phyloP scores from a whole-genome alignment of 331 rosid species.

The Acacia pycnantha region DNA sequence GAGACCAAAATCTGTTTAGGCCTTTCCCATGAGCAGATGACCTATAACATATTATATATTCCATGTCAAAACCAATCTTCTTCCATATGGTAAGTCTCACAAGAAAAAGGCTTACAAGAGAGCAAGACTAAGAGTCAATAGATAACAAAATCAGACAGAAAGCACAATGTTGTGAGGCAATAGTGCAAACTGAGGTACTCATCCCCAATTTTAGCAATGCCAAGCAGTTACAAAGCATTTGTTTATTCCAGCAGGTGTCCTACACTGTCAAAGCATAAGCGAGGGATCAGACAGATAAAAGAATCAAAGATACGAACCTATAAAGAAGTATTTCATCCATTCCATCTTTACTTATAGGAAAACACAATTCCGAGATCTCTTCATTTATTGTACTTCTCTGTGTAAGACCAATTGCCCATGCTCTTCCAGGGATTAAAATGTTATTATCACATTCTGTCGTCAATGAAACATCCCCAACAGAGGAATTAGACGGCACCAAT shows the following conservation, averaged over 20 bases:
- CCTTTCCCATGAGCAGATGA: constrained; percentile 92
- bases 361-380: constrained; percentile 59
- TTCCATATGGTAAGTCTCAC: constrained; percentile 1
- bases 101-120: not conserved
- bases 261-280: constrained; percentile 9
- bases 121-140: not conserved
- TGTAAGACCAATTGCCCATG: constrained; percentile 84
- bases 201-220: not conserved
- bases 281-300: constrained; percentile 21
- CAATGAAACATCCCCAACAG: constrained; percentile 49
- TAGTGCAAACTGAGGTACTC: not conserved
- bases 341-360: constrained; percentile 42
- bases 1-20: constrained; percentile 91
- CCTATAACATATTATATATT: constrained; percentile 45
- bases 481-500: constrained; percentile 43
- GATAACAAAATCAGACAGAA: not conserved
- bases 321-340: constrained; percentile 58
- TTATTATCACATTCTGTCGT: constrained; percentile 27
- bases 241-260: not conserved
- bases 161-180: not conserved
- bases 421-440: constrained; percentile 68
- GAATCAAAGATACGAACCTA: constrained; percentile 53
- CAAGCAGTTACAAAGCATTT: not conserved
- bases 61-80: constrained; percentile 25
- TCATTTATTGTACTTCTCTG: constrained; percentile 61